These are phyloP conservation scores for Irpex sp. DNA, from an alignment of 1,284 basidiomycete genomes.

Conservation along the genomic window DNA sequence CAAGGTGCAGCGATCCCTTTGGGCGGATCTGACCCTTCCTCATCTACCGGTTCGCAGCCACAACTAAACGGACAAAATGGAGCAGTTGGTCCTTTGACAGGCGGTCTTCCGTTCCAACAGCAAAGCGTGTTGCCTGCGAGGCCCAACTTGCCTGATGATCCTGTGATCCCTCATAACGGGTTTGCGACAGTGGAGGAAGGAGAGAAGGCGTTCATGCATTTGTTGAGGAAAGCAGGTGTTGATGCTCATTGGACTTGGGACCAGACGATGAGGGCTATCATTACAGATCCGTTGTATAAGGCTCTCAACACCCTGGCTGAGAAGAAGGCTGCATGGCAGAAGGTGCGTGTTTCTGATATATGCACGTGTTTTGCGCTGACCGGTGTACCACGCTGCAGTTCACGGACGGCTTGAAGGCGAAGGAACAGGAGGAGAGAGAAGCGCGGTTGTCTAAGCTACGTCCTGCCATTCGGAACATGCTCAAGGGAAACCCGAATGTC, in stretches of 20 bases:
- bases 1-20: constrained; percentile 32
- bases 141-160: constrained; percentile 79
- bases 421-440: constrained; percentile 79
- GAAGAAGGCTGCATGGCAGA: constrained; percentile 92
- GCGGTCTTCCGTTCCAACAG: constrained; percentile 53
- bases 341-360: constrained; percentile 45
- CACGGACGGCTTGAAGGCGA: constrained; percentile 57
- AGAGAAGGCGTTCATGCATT: constrained; percentile 89
- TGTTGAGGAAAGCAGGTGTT: constrained; percentile 85
- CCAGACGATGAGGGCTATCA: constrained; percentile 94
- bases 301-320: constrained; percentile 91
- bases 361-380: constrained; percentile 11
- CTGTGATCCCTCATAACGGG: constrained; percentile 83
- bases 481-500: constrained; percentile 80
- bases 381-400: constrained; percentile 45
- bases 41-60: constrained; percentile 28
- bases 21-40: constrained; percentile 31
- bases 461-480: constrained; percentile 79
- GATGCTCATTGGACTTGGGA: constrained; percentile 97
- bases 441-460: constrained; percentile 78
- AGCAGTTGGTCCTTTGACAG: constrained; percentile 45
- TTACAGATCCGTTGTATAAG: constrained; percentile 97
- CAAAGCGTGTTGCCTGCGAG: constrained; percentile 63
- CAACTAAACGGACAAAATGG: constrained; percentile 45
- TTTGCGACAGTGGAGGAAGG: constrained; percentile 86